Base-by-base conservation (phyloP, 805 yeast genomes). In the Metschnikowia baotianmanensis region DNA sequence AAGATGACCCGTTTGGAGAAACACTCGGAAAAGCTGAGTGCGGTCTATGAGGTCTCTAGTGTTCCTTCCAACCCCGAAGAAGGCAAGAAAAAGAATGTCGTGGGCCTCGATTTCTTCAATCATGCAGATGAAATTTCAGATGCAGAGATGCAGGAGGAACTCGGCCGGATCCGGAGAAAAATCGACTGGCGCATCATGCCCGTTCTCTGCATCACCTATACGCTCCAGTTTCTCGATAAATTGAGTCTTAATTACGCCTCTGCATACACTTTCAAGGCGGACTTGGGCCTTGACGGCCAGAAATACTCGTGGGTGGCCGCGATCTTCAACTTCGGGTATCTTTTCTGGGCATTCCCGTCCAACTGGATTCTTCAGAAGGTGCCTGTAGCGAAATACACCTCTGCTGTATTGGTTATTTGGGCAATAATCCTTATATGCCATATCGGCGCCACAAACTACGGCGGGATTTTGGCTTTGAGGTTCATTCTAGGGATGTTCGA, bases 101-200 rank as follows among this genome's bases (percentile, higher is more conserved):
- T 53, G 1, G 64, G 63, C 3, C 45, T 59, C 19, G 58, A 56
- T 7, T 47, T 53, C 17, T 57, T 56, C 43, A 62, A 61, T 22
- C 44, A 56, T 13, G 59, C 59, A 2, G 53, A 58, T 36, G 59
- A 59, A 8, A 50, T 65, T 18, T 48, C 59, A 18, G 50, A 52
- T 5, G 67, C 55, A 29, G 71, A 67, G 46, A 41, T 50, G 17
- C 53, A 50, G 8, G 33, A 40, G 2, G 56, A 50, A 18, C 48
- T 59, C 19, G 46, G 44, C 21, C 42, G 50, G 16, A 51, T 67
- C 34, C 51, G 61, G 28, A 50, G 65, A 36, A 68, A 63, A 46
- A 46, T 69, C 16, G 73, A 70, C 50, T 40, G 35, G 37, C 52
- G 60, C 34, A 43, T 69, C 44, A 45, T 69, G 45, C 68, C 63